These are phyloP conservation scores for Phoma sp. DNA, from an alignment of 2,329 filamentous ascomycete species.

Conservation along the genomic window DNA sequence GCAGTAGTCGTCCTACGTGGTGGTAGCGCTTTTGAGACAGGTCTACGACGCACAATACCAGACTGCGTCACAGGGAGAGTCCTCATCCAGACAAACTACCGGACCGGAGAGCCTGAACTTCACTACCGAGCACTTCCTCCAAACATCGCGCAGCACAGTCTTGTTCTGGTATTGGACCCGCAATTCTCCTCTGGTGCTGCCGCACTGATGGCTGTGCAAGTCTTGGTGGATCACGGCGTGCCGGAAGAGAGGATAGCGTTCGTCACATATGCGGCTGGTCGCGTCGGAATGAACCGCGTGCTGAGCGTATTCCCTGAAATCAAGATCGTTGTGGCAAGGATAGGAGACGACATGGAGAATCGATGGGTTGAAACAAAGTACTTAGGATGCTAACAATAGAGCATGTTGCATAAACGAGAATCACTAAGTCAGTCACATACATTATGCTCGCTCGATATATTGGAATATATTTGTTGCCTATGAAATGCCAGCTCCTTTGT, in stretches of 20 bases:
- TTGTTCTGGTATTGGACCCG: slow-evolving; percentile 86
- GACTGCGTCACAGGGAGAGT: slow-evolving; percentile 90
- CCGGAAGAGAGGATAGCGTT: slow-evolving; percentile 84
- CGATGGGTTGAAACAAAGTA: slow-evolving; percentile 92
- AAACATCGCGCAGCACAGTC: slow-evolving; percentile 77
- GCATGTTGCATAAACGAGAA: neutral
- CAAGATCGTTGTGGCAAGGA: slow-evolving; percentile 82
- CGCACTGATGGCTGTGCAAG: slow-evolving; percentile 90
- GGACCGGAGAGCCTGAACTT: slow-evolving; percentile 82
- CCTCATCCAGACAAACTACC: slow-evolving; percentile 82
- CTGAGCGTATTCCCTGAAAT: slow-evolving; percentile 89
- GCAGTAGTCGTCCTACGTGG: slow-evolving; percentile 90
- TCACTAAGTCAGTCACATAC: neutral
- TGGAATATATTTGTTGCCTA: slow-evolving; percentile 2
- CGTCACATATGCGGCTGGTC: slow-evolving; percentile 89
- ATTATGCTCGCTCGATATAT: slow-evolving; percentile 6
- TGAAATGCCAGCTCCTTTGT: neutral
- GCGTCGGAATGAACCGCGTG: slow-evolving; percentile 81
- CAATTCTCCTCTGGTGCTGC: slow-evolving; percentile 93
- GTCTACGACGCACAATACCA: slow-evolving; percentile 86
- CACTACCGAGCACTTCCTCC: slow-evolving; percentile 82
- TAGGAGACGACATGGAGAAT: slow-evolving; percentile 82
- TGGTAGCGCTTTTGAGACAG: slow-evolving; percentile 86
- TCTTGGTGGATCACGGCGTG: slow-evolving; percentile 94
- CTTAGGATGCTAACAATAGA: slow-evolving; percentile 73